A percentile compares a stretch with the other conserved stretches of the same genome.
Conservation (phyloP, 352 stramenopile species). For the Phytophthora chlamydospora region DNA sequence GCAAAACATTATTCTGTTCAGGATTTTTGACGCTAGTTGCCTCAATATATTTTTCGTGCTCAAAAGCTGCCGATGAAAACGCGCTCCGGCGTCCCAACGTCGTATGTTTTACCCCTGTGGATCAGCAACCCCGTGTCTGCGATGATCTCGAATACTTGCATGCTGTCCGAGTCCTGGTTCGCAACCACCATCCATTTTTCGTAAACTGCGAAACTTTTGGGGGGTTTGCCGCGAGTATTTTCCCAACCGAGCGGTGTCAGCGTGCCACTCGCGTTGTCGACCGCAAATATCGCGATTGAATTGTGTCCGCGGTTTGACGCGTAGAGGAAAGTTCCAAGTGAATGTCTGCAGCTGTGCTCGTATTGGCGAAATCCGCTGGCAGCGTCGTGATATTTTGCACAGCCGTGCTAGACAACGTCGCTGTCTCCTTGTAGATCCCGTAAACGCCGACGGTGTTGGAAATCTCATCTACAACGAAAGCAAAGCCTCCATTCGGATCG, state of each 20-base stretch:
- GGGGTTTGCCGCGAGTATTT: conserved; percentile 40
- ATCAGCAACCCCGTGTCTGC: conserved; percentile 31
- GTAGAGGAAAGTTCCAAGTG: conserved; percentile 63
- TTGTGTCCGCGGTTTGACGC: conserved; percentile 69
- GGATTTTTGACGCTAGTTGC: too few relatives aligned
- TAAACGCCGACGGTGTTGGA: conserved; percentile 64
- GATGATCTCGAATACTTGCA: conserved; percentile 51
- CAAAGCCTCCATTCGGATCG: conserved; percentile 41
- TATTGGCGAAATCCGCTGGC: conserved; percentile 31
- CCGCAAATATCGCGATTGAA: conserved; percentile 55
- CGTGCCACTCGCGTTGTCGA: conserved; percentile 31
- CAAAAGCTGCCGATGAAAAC: conserved; percentile 31
- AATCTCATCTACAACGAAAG: conserved; percentile 63
- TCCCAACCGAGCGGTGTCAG: conserved; percentile 39
- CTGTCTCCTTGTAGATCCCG: conserved; percentile 25
- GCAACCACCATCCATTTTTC: conserved; percentile 52
- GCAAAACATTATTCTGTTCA: too few relatives aligned
- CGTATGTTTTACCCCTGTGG: conserved; percentile 37
- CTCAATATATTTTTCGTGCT: not conserved
- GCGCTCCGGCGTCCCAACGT: conserved; percentile 40
- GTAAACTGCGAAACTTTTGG: conserved; percentile 50
- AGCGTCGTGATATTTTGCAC: conserved; percentile 58
- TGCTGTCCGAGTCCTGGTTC: conserved; percentile 56
- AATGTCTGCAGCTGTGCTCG: conserved; percentile 42
- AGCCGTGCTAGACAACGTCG: conserved; percentile 22